Base-by-base conservation (phyloP, 305 asterid genomes). In the Andrographis paniculata region DNA sequence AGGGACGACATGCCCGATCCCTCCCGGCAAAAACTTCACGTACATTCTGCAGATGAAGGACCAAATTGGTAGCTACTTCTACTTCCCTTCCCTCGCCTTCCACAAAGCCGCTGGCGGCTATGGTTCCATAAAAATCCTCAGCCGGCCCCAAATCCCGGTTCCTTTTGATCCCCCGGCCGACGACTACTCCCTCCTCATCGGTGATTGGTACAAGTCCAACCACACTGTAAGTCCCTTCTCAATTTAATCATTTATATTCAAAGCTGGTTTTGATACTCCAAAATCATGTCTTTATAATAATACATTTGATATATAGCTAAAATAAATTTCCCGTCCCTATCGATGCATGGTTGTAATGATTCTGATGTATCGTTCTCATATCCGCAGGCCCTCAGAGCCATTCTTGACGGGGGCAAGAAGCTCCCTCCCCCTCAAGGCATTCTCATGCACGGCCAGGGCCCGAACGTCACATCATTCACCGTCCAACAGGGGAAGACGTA, bases 1-100 rank as follows among this genome's bases (percentile, higher is more conserved):
- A 56, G 98, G 95, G 48, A 89, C 98, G 13, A 89, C 85, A 33
- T 89, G 98, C 48, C 76, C 98, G 7, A 68, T 89, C 61, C 95
- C 89, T 36, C 86, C 79, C 5, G 82, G 82, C 51, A 22, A 75
- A 14, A 89, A 89, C 37, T 89, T 45, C 74, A 89, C 95, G 0
- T 89, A 89, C 63, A 78, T 74, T 72, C 76, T 89, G 73, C 98
- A 89, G 63, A 65, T 82, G 0, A 89, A 89, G 61, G 98, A 89
- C 70, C 98, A 89, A 58, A 89, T 89, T 45, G 98, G 98, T 20
- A 77, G 84, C 79, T 89, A 79, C 67, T 65, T 79, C 1, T 89
- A 89, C 66, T 89, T 82, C 31, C 94, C 95, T 5, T 89, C 95
- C 17, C 82, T 93, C 44, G 71, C 57, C 23, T 74, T 89, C 91